These are phyloP conservation scores for Serpula lacrymans DNA, from an alignment of 768 basidiomycete species.

Conservation along the genomic window DNA sequence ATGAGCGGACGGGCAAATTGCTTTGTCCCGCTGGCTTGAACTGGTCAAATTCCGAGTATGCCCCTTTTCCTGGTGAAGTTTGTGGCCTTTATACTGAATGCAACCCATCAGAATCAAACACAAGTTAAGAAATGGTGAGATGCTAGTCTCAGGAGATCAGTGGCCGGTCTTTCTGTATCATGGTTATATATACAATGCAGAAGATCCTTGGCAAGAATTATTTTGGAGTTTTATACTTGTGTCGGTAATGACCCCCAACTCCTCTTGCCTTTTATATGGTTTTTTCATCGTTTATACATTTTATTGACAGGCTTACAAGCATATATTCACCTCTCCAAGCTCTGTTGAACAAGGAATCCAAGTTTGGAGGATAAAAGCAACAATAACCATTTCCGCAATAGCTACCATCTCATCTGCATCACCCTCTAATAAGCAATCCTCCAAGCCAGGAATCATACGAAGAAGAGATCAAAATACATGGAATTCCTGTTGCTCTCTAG, in stretches of 20 bases:
- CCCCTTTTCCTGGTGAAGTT: background rate
- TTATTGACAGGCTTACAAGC: constrained; percentile 19
- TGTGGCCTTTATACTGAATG: too few species aligned
- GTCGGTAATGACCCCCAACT: constrained; percentile 4
- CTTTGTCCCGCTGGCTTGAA: constrained; percentile 17
- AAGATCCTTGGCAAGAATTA: constrained; percentile 16
- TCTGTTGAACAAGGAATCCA: constrained; percentile 21
- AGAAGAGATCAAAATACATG: constrained; percentile 12
- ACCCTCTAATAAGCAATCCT: constrained; percentile 10
- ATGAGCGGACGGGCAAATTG: constrained; percentile 13
- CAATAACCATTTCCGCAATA: constrained; percentile 17
- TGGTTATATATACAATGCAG: constrained; percentile 8
- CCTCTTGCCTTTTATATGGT: background rate
- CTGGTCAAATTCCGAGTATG: constrained; percentile 16
- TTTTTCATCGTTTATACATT: background rate
- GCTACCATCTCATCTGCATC: constrained; percentile 10
- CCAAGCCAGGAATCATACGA: constrained; percentile 9
- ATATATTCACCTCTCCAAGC: constrained; percentile 26
- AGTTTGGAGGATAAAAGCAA: too few species aligned
- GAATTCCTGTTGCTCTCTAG: constrained; percentile 13
- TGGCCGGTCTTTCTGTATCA: constrained; percentile 16
- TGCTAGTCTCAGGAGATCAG: constrained; percentile 10
- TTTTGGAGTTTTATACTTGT: constrained; percentile 19
- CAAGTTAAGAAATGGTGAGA: constrained; percentile 4
- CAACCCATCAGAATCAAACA: constrained; percentile 5